These are phyloP conservation scores for Dujonia santamariae DNA, from an alignment of 1,139 yeast species.

Conservation along the genomic window DNA sequence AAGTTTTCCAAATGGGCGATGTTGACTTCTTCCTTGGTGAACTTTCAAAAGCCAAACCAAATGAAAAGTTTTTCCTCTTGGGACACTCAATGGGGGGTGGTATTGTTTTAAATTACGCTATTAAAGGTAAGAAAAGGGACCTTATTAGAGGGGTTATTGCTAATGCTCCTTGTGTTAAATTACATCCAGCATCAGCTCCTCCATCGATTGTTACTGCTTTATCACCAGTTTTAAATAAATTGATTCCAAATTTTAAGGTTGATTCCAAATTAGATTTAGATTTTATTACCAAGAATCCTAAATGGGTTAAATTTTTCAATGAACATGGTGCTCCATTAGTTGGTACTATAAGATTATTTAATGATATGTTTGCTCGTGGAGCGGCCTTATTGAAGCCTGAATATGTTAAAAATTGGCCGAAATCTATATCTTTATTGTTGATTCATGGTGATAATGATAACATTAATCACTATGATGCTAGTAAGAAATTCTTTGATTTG, in stretches of 20 bases:
- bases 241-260: constrained; percentile 53
- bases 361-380: constrained; percentile 70
- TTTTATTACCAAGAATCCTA: constrained; percentile 53
- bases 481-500: constrained; percentile 37
- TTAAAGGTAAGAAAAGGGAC: constrained; percentile 57
- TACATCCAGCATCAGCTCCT: constrained; percentile 62
- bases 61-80: constrained; percentile 53
- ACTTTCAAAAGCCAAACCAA: constrained; percentile 12
- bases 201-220: constrained; percentile 41
- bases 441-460: constrained; percentile 53
- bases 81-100: constrained; percentile 99
- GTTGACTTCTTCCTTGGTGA: constrained; percentile 58
- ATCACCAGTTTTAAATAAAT: constrained; percentile 46
- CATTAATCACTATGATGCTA: constrained; percentile 31
- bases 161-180: constrained; percentile 63
- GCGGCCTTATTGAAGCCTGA: constrained; percentile 42
- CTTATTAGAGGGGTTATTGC: constrained; percentile 55
- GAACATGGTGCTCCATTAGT: constrained; percentile 39
- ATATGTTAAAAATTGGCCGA: constrained; percentile 40
- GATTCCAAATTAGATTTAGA: constrained; percentile 56
- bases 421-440: constrained; percentile 46
- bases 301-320: constrained; percentile 44
- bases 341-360: constrained; percentile 39
- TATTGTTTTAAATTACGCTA: constrained; percentile 68
- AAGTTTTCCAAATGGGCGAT: constrained; percentile 60